These are phyloP conservation scores for Starmerella vaccinii DNA, from an alignment of 805 yeast genomes.

Conservation along the genomic window DNA sequence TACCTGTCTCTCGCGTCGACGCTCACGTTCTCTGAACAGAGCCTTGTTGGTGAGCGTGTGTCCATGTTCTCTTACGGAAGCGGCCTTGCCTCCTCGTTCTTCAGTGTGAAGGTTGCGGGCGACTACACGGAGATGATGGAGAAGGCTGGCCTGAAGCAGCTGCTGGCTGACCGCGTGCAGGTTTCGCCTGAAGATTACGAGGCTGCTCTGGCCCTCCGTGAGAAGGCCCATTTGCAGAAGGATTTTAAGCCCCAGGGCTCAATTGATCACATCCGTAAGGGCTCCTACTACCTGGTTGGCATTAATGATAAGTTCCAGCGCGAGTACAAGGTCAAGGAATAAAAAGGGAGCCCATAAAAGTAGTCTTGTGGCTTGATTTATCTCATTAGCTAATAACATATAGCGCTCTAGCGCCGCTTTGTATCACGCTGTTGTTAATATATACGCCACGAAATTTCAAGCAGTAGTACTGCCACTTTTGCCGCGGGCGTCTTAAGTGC, in stretches of 20 bases:
- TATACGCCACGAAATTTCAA: too few relatives aligned
- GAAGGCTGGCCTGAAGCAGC: slow-evolving; percentile 55
- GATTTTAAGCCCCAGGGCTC: slow-evolving; percentile 69
- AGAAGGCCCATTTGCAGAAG: slow-evolving; percentile 76
- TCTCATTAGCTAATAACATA: not conserved
- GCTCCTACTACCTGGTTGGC: slow-evolving; percentile 73
- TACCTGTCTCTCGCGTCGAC: slow-evolving; percentile 80
- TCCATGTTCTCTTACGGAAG: slow-evolving; percentile 96
- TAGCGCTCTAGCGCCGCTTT: not conserved
- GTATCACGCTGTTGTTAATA: not conserved
- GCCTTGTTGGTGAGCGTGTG: slow-evolving; percentile 54
- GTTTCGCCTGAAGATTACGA: slow-evolving; percentile 75
- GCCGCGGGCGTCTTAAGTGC: too few relatives aligned
- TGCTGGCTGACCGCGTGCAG: slow-evolving; percentile 53
- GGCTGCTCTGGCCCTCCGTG: slow-evolving; percentile 73
- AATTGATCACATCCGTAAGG: slow-evolving; percentile 56
- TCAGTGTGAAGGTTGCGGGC: slow-evolving; percentile 67
- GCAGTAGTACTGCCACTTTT: not conserved
- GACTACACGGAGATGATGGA: slow-evolving; percentile 46
- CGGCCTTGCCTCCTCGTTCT: slow-evolving; percentile 87
- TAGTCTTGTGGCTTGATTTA: not conserved
- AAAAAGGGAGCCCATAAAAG: not conserved
- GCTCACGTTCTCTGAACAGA: slow-evolving; percentile 63
- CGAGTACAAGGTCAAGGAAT: slow-evolving; percentile 43
- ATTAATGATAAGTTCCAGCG: slow-evolving; percentile 87